These are phyloP conservation scores for Amanita pallidorosea DNA, from an alignment of 768 basidiomycete species.

Conservation along the genomic window DNA sequence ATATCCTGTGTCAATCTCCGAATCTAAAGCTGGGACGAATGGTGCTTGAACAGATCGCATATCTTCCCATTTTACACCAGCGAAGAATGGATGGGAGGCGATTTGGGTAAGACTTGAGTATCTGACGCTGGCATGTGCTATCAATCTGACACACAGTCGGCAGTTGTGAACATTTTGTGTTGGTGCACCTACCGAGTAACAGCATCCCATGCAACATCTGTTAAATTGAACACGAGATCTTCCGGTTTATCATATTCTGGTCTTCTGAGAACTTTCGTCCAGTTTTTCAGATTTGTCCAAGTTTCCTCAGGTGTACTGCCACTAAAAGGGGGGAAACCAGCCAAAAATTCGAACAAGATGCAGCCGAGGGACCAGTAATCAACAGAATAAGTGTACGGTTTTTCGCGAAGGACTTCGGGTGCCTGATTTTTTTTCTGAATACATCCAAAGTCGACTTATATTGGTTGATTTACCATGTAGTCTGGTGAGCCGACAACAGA, in stretches of 20 bases:
- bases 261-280: conserved; percentile 84
- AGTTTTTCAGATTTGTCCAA: conserved; percentile 98
- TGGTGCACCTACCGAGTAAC: conserved; percentile 56
- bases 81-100: conserved; percentile 76
- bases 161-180: neutral
- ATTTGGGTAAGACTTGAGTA: conserved; percentile 68
- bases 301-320: conserved; percentile 95
- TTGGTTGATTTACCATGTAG: conserved; percentile 64
- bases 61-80: conserved; percentile 62
- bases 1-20: conserved; percentile 91
- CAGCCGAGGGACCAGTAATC: conserved; percentile 99
- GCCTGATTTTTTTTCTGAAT: conserved; percentile 27
- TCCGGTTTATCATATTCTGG: conserved; percentile 95
- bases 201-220: conserved; percentile 89
- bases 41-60: conserved; percentile 73
- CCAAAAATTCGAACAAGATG: conserved; percentile 94
- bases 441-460: neutral
- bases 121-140: conserved; percentile 77
- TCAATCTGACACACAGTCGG: conserved; percentile 42
- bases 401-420: conserved; percentile 85
- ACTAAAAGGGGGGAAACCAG: conserved; percentile 97
- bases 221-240: conserved; percentile 93
- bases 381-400: conserved; percentile 91
- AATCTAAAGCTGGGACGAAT: conserved; percentile 90
- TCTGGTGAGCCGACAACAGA: conserved; percentile 97